Base-by-base conservation (phyloP, 805 yeast genomes). In the Myxozyma geophila region DNA sequence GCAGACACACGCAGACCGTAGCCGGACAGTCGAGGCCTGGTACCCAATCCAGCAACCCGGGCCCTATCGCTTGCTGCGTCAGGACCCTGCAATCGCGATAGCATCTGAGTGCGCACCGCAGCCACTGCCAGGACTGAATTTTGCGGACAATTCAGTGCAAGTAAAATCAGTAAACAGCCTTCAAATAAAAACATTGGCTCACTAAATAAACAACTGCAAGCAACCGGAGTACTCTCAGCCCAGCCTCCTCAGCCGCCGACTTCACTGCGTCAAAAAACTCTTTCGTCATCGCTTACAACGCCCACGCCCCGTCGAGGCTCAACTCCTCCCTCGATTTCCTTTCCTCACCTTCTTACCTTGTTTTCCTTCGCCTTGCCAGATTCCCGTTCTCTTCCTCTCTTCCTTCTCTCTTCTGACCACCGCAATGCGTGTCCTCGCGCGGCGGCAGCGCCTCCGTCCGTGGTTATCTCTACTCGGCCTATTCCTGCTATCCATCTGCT, bases 351-450 rank as follows among this genome's bases (percentile, higher is more conserved):
- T 19, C n/a, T 39, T 13, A 3, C 43, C 41, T 2, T 39, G 13
- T 10, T 48, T 10, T 19, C 17, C 12, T 21, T 41, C 36, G n/a
- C 12, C 36, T 37, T 9, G 8, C 50, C n/a, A 17, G 28, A 6
- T n/a, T 36, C 28, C 15, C 7, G 43, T 6, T 19, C 35, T 44
- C 9, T 23, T 12, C 35, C 36, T 35, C n/a, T 28, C 43, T 23
- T 23, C 13, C 7, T 46, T 10, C 12, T 36, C 13, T 35, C 39
- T 7, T 46, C 19, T 37, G 17, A 4, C 39, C 43, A 21, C 21
- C 54, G 47, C 49, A 12, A 55, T 60, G 58, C 52, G 58, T 35
- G 44, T 48, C 19, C 46, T 39, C 43, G 36, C 50, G 52, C 57
- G 53, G 15, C 51, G 56, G 48, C 52, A 37, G 57, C 57, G 17